phyloP scores from a whole-genome alignment of 1,284 basidiomycete genomes.

The Cutaneotrichosporon curvatum region DNA sequence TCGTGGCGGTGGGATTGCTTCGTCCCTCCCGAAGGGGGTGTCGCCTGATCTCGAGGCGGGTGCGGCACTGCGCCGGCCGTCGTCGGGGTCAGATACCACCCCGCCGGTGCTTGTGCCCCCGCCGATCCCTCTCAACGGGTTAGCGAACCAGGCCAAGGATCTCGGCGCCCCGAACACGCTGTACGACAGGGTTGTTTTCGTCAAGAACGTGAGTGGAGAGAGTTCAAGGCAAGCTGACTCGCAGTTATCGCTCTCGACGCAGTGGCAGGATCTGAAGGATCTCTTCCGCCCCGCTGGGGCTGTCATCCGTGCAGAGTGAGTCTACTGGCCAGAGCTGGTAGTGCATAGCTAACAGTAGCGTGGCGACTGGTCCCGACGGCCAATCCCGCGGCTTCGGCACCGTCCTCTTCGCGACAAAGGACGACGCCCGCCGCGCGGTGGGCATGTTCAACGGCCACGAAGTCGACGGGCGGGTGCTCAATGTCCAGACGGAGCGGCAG shows the following conservation, averaged over 20 bases:
- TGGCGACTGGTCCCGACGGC: conserved; percentile 76
- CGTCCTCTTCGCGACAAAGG: conserved; percentile 72
- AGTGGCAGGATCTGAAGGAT: conserved; percentile 97
- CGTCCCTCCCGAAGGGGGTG: neutral
- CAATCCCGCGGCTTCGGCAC: conserved; percentile 82
- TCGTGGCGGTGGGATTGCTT: neutral
- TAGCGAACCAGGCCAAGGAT: conserved; percentile 31
- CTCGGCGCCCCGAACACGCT: conserved; percentile 35
- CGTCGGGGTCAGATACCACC: neutral
- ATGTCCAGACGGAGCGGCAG: conserved; percentile 40
- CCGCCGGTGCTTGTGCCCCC: conserved; percentile 5
- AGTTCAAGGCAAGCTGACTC: neutral
- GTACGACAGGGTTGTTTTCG: conserved; percentile 57
- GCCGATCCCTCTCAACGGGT: conserved; percentile 26
- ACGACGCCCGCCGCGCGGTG: conserved; percentile 79
- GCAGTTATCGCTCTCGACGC: conserved; percentile 91
- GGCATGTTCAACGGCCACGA: conserved; percentile 62
- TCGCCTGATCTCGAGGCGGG: conserved; percentile 1
- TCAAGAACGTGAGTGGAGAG: conserved; percentile 51
- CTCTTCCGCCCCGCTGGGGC: conserved; percentile 80
- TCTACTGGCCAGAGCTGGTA: neutral
- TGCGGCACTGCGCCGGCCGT: neutral
- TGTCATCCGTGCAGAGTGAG: conserved; percentile 69
- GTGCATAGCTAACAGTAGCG: conserved; percentile 37
- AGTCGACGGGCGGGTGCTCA: conserved; percentile 35